phyloP scores from a whole-genome alignment of 495 filamentous ascomycete genomes.

The Xylaria nigripes region DNA sequence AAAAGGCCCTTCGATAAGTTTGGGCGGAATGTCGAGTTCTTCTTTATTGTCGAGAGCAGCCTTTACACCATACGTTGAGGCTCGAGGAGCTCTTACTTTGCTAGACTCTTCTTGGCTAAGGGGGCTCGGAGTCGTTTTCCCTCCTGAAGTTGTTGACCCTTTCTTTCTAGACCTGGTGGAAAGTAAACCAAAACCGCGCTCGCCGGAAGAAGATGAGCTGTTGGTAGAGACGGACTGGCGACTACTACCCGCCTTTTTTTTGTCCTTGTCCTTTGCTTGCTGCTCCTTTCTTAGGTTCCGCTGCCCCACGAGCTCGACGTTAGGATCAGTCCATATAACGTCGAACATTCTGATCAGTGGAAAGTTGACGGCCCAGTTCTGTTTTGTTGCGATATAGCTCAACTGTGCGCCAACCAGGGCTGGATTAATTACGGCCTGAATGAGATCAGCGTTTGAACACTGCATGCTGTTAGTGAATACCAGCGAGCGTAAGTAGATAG shows the following conservation, averaged over 20 bases:
- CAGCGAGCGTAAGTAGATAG: neutral
- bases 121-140: slow-evolving; percentile 2
- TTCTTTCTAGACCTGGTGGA: slow-evolving; percentile 21
- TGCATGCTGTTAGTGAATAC: neutral
- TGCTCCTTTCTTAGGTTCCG: slow-evolving; percentile 32
- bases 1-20: slow-evolving; percentile 10
- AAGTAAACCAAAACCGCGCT: slow-evolving; percentile 28
- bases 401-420: neutral
- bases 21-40: slow-evolving; percentile 11
- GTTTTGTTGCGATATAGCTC: neutral
- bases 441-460: neutral
- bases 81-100: neutral
- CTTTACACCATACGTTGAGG: slow-evolving; percentile 17
- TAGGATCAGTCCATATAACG: slow-evolving; percentile 42
- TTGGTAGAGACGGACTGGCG: slow-evolving; percentile 29
- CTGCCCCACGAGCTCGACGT: slow-evolving; percentile 38
- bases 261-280: slow-evolving; percentile 24
- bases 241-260: slow-evolving; percentile 23
- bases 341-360: slow-evolving; percentile 38
- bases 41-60: slow-evolving; percentile 16
- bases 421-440: neutral
- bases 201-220: slow-evolving; percentile 29
- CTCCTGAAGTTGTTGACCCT: slow-evolving; percentile 14
- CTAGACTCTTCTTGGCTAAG: neutral
- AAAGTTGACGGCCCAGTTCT: neutral